Evolutionary conservation across 768 basidiomycete genomes (phyloP).

Genomic region (Calocybe gangraenosa): DNA sequence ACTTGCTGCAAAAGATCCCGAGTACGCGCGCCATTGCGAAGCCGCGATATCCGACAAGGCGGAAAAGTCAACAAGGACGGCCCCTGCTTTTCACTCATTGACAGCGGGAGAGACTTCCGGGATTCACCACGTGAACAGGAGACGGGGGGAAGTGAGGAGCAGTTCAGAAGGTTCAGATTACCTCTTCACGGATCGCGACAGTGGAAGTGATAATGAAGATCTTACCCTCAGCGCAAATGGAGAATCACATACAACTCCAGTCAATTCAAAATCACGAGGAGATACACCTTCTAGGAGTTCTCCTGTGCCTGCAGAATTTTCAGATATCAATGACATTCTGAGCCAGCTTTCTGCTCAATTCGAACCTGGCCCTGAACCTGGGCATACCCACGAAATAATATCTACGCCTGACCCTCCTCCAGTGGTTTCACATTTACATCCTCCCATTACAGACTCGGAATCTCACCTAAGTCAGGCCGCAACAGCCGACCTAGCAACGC

Average conservation of each 20-base stretch:
- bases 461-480: conserved; percentile 18
- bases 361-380: conserved; percentile 48
- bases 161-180: conserved; percentile 51
- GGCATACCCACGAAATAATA: conserved; percentile 32
- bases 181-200: conserved; percentile 48
- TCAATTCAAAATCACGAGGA: conserved; percentile 28
- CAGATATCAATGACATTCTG: conserved; percentile 74
- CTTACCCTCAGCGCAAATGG: conserved; percentile 23
- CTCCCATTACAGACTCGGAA: conserved; percentile 27
- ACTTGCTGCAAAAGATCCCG: conserved; percentile 41
- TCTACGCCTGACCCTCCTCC: conserved; percentile 46
- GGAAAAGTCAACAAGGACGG: conserved; percentile 57
- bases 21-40: conserved; percentile 40
- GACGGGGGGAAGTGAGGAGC: conserved; percentile 32
- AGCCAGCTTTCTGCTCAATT: conserved; percentile 71
- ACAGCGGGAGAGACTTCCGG: conserved; percentile 49
- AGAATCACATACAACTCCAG: conserved; percentile 27
- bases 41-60: conserved; percentile 41
- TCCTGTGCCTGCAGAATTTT: conserved; percentile 55
- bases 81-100: conserved; percentile 77
- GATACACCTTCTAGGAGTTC: conserved; percentile 37
- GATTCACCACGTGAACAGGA: conserved; percentile 25
- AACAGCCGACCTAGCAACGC: conserved; percentile 30
- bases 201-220: conserved; percentile 39
- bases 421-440: conserved; percentile 37